phyloP scores from a whole-genome alignment of 2,329 filamentous ascomycete species.

The Paramyrothecium roridum region DNA sequence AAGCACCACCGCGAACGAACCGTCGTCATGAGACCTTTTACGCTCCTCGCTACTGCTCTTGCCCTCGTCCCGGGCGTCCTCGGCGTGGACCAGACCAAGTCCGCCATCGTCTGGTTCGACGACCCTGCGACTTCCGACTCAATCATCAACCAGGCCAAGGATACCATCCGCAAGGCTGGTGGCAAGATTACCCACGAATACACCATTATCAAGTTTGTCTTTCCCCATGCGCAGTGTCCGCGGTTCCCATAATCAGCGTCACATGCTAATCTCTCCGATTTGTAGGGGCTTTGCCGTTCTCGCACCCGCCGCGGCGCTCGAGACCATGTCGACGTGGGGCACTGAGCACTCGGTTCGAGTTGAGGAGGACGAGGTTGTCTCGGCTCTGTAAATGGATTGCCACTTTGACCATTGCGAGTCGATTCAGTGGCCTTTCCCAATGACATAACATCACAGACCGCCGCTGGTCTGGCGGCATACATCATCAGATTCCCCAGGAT shows the following conservation, averaged over 20 bases:
- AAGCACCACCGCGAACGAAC: neutral
- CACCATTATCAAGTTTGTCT: constrained; percentile 60
- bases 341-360: constrained; percentile 47
- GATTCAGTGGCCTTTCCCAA: no score
- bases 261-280: neutral
- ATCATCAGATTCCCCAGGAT: neutral
- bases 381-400: constrained; percentile 22
- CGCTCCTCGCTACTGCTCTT: constrained; percentile 52
- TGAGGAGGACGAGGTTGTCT: constrained; percentile 73
- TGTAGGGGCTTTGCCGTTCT: constrained; percentile 74
- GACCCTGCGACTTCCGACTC: constrained; percentile 60
- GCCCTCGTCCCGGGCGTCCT: constrained; percentile 56
- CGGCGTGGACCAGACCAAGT: constrained; percentile 65
- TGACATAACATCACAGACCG: neutral
- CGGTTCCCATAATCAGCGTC: neutral
- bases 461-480: neutral
- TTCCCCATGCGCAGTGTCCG: neutral
- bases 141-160: constrained; percentile 68
- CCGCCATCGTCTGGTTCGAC: constrained; percentile 76
- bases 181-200: constrained; percentile 80
- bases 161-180: constrained; percentile 65
- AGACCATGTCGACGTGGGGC: constrained; percentile 63
- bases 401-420: no score
- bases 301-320: constrained; percentile 65
- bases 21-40: constrained; percentile 60